phyloP scores from a whole-genome alignment of 345 rosid species.

The Citrus maxima region DNA sequence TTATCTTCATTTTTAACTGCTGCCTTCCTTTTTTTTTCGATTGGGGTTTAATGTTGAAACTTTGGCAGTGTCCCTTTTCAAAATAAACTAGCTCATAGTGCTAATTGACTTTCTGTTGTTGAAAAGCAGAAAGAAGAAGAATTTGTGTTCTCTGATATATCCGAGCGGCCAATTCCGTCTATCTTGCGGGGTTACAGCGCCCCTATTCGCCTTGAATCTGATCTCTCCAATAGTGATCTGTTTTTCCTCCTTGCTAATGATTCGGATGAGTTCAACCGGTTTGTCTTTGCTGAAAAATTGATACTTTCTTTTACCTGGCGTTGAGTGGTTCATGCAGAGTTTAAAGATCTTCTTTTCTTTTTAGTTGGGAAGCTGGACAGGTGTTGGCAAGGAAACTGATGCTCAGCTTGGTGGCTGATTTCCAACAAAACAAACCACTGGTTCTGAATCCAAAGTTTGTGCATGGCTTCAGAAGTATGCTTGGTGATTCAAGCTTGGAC shows the following conservation, averaged over 20 bases:
- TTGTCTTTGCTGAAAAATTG: slow-evolving; percentile 24
- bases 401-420: slow-evolving; percentile 80
- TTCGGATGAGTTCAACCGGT: slow-evolving; percentile 97
- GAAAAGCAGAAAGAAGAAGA: slow-evolving; percentile 85
- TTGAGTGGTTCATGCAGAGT: slow-evolving; percentile 11
- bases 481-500: slow-evolving; percentile 70
- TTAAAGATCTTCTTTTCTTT: slow-evolving; percentile 11
- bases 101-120: slow-evolving; percentile 11
- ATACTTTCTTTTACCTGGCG: neutral
- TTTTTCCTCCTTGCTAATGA: slow-evolving; percentile 96
- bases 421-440: slow-evolving; percentile 68
- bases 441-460: slow-evolving; percentile 72
- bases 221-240: slow-evolving; percentile 67
- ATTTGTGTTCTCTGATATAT: slow-evolving; percentile 73
- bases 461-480: slow-evolving; percentile 72
- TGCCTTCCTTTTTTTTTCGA: neutral
- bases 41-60: neutral
- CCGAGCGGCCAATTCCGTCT: slow-evolving; percentile 83
- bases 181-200: slow-evolving; percentile 89
- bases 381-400: slow-evolving; percentile 86
- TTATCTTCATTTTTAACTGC: neutral
- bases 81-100: neutral
- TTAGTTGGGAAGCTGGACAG: slow-evolving; percentile 99
- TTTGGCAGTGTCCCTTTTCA: neutral
- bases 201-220: slow-evolving; percentile 86